Evolutionary conservation across 768 basidiomycete species (phyloP), one percentile per base, ranked within the genome.

Genomic region (Kwoniella botswanensis): DNA sequence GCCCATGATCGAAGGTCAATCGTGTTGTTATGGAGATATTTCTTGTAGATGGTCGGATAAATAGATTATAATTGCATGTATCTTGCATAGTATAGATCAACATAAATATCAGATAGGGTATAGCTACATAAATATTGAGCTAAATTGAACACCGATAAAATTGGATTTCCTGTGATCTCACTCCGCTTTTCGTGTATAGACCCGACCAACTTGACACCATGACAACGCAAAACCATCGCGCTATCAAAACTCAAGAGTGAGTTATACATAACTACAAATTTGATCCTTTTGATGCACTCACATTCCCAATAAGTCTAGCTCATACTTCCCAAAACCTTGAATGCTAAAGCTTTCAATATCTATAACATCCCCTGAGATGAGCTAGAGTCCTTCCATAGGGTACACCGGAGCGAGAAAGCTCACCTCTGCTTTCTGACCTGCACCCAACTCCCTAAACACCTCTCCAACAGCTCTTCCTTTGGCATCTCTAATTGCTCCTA

Each of bases 401-500:
- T 54, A 0, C 58, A 24, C 22, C 0, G 4, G 53, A 43, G 60
- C 18, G 13, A 18, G 56, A 54, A 10, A 79, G 86, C 74, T 77
- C 60, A 93, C 94, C 89, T 96, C 92, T 59, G 94, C 93, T 82
- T 93, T 95, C 86, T 94, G 91, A 62, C 85, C 85, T 2, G 89
- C 88, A 18, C 89, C 90, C 26, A 97, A 86, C 22, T 91, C 88
- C 57, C 86, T 84, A 82, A 98, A 98, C 18, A 97, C 94, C 10
- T 91, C 88, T 2, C 92, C 93, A 24, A 98, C 94, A 71, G 91
- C 91, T 87, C 93, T 93, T 11, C 94, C 85, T 85, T 98, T 98
- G 3, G 94, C 94, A 79, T 98, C 94, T 68, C 94, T 87, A 58
- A 98, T 86, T 3, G 94, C 93, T 54, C 94, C 94, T 35, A 97